phyloP scores from a whole-genome alignment of 2,329 filamentous ascomycete genomes.

The Westerdykella ornata region DNA sequence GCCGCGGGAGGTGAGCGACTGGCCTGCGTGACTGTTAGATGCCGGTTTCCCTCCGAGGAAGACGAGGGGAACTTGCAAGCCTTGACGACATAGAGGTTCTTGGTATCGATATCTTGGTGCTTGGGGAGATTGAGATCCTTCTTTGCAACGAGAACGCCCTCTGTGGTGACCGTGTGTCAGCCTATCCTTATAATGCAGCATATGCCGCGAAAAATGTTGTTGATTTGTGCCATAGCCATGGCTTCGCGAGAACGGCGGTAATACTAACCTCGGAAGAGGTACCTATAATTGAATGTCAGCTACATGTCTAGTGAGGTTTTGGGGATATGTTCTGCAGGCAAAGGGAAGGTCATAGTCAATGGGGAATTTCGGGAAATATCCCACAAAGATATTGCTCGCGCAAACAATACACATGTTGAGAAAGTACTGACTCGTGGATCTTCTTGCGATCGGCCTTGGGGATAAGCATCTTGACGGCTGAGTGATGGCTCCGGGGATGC shows the following conservation, averaged over 20 bases:
- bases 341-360: constrained; percentile 24
- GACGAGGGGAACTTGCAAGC: constrained; percentile 50
- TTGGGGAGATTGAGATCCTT: constrained; percentile 99
- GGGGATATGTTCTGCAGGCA: not conserved
- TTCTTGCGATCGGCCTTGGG: constrained; percentile 99
- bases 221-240: constrained; percentile 36
- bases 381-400: constrained; percentile 21
- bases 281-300: constrained; percentile 26
- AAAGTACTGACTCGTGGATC: constrained; percentile 98
- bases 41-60: not conserved
- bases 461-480: constrained; percentile 66
- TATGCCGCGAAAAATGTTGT: constrained; percentile 22
- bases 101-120: constrained; percentile 97
- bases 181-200: constrained; percentile 36
- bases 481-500: constrained; percentile 20
- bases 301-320: constrained; percentile 6
- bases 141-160: constrained; percentile 88
- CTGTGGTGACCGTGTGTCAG: constrained; percentile 45
- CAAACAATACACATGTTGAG: constrained; percentile 14
- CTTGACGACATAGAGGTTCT: constrained; percentile 99
- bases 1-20: constrained; percentile 96
- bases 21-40: constrained; percentile 39
- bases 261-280: constrained; percentile 42
- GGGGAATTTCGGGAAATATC: constrained; percentile 22
- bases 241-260: constrained; percentile 19